phyloP scores from a whole-genome alignment of 345 rosid genomes.

The Firmiana major region DNA sequence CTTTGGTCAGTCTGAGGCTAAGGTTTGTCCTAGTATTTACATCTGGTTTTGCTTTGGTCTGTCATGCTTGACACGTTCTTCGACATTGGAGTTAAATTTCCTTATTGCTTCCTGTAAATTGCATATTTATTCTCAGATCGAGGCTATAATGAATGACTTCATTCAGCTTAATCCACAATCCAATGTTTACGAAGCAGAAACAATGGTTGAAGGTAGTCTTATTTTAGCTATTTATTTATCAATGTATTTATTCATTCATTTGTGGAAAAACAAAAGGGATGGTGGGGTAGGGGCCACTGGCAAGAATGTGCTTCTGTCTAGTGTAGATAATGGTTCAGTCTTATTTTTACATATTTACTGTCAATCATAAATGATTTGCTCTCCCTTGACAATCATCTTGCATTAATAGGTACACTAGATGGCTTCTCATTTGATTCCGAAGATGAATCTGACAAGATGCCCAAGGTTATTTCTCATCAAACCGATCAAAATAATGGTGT shows the following conservation, averaged over 20 bases:
- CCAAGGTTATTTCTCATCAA: constrained; percentile 42
- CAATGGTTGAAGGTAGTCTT: constrained; percentile 84
- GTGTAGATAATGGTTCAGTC: not conserved
- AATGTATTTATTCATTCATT: not conserved
- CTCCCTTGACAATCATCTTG: constrained; percentile 13
- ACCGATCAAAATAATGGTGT: constrained; percentile 48
- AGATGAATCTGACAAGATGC: constrained; percentile 65
- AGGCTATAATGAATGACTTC: constrained; percentile 91
- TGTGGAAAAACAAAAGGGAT: not conserved
- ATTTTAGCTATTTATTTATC: not conserved
- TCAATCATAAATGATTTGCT: not conserved
- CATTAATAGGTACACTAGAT: constrained; percentile 69
- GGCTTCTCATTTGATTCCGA: constrained; percentile 81
- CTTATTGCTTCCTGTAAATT: constrained; percentile 13
- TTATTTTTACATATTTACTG: not conserved
- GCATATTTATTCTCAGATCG: constrained; percentile 49
- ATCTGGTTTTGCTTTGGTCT: constrained; percentile 4
- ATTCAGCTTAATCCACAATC: constrained; percentile 84
- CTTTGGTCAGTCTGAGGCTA: constrained; percentile 87
- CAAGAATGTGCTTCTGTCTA: not conserved
- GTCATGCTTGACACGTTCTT: not conserved
- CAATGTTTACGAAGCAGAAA: constrained; percentile 80
- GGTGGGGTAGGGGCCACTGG: not conserved
- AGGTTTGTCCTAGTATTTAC: constrained; percentile 44
- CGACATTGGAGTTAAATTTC: not conserved